These are phyloP conservation scores for Sesbania bispinosa DNA, from an alignment of 306 rosid genomes.

Conservation along the genomic window DNA sequence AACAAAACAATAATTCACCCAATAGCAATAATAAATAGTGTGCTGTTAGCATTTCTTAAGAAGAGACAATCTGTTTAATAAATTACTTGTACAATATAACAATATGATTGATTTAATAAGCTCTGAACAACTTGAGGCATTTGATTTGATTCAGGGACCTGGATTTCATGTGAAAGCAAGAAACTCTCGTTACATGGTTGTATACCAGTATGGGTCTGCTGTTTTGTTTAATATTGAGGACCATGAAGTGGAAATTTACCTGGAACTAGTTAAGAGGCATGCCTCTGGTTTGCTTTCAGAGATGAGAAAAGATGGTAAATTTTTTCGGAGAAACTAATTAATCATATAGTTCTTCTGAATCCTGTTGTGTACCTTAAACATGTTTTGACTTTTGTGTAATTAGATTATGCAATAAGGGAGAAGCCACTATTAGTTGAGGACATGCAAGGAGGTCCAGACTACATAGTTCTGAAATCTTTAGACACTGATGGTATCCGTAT, in stretches of 20 bases:
- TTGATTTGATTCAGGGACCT: conserved; percentile 46
- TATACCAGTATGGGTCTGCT: conserved; percentile 90
- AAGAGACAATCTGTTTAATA: neutral
- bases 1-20: no score
- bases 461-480: conserved; percentile 77
- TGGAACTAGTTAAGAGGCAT: conserved; percentile 69
- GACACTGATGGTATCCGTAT: conserved; percentile 88
- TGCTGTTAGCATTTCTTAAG: no score
- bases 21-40: no score
- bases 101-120: neutral
- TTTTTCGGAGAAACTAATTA: conserved; percentile 22
- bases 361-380: neutral
- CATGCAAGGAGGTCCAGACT: conserved; percentile 90
- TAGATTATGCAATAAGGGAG: conserved; percentile 92
- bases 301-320: conserved; percentile 83
- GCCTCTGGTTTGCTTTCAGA: conserved; percentile 87
- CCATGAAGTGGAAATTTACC: conserved; percentile 73
- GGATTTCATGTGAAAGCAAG: conserved; percentile 42
- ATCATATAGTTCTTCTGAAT: conserved; percentile 13
- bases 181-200: conserved; percentile 64
- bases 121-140: conserved; percentile 18
- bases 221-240: conserved; percentile 90
- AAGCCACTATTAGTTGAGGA: conserved; percentile 71
- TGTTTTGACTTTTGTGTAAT: conserved; percentile 11
- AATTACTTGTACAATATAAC: neutral